phyloP scores from a whole-genome alignment of 495 filamentous ascomycete species.

The Achaetomiella virescens region DNA sequence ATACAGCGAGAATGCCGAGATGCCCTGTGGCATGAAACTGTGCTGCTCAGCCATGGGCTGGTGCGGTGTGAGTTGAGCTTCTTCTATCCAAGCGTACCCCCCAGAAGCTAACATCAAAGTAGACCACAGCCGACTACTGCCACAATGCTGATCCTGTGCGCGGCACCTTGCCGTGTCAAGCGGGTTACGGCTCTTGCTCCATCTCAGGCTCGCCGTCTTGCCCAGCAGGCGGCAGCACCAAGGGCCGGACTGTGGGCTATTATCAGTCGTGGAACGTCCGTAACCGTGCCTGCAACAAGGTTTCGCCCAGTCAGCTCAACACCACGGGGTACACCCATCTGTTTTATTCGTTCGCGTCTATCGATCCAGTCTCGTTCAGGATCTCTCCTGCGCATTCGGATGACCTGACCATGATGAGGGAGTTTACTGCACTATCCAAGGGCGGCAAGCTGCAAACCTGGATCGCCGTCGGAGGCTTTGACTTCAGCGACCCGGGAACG shows the following conservation, averaged over 20 bases:
- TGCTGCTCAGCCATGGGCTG: no score
- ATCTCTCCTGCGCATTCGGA: slow-evolving; percentile 13
- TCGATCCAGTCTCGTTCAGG: slow-evolving; percentile 11
- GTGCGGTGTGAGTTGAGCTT: no score
- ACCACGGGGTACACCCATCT: slow-evolving; percentile 30
- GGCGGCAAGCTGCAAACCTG: slow-evolving; percentile 27
- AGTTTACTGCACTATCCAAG: slow-evolving; percentile 19
- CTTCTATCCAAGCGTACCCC: no score
- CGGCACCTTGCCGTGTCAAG: no score
- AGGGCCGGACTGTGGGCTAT: slow-evolving; percentile 8
- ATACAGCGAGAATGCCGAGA: no score
- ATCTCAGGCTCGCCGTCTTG: no score
- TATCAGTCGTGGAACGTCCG: slow-evolving; percentile 9
- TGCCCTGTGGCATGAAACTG: no score
- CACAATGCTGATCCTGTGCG: no score
- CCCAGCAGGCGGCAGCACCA: neutral
- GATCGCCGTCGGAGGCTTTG: slow-evolving; percentile 44
- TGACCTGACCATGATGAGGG: neutral
- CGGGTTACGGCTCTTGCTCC: no score
- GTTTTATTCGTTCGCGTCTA: slow-evolving; percentile 26
- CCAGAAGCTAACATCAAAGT: no score
- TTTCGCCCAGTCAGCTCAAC: slow-evolving; percentile 26
- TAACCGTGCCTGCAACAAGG: slow-evolving; percentile 22
- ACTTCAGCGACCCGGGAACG: slow-evolving; percentile 36
- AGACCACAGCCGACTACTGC: no score